Evolutionary conservation across 139 green algal species (phyloP).

Genomic region (Chloropicon primus): DNA sequence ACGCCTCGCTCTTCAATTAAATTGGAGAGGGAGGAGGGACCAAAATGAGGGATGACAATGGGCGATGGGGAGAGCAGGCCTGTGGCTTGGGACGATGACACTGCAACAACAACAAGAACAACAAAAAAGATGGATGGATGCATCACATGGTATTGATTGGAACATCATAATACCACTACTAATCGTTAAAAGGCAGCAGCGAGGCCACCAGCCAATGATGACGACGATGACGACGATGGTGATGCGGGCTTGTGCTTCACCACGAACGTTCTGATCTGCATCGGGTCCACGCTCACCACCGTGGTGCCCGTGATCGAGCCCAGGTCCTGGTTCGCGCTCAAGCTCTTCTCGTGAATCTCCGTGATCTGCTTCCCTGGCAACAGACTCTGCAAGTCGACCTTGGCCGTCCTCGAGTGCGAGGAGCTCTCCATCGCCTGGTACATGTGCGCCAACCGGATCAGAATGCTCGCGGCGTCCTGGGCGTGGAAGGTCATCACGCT

Average conservation of each 20-base stretch:
- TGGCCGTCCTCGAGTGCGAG: slow-evolving; percentile 10
- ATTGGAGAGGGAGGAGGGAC: too few relatives aligned
- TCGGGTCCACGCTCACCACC: slow-evolving; percentile 28
- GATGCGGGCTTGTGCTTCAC: slow-evolving; percentile 5
- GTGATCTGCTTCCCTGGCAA: not conserved
- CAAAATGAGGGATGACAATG: too few relatives aligned
- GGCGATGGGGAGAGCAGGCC: too few relatives aligned
- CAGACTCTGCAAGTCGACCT: slow-evolving; percentile 10
- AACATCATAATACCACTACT: too few relatives aligned
- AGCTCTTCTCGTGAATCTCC: slow-evolving; percentile 3
- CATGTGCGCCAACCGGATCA: slow-evolving; percentile 35
- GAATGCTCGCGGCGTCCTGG: not conserved
- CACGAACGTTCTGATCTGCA: slow-evolving; percentile 44
- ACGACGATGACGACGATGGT: not conserved
- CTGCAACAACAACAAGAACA: too few relatives aligned
- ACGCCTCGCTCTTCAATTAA: too few relatives aligned
- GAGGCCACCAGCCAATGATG: too few relatives aligned
- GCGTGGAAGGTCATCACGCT: slow-evolving; percentile 39
- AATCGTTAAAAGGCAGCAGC: too few relatives aligned
- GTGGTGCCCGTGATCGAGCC: not conserved
- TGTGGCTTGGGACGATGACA: too few relatives aligned
- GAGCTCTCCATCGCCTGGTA: slow-evolving; percentile 17
- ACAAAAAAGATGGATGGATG: too few relatives aligned
- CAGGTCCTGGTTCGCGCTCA: slow-evolving; percentile 17
- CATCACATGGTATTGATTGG: too few relatives aligned